Evolutionary conservation across 805 yeast species (phyloP).

Genomic region (Teunomyces aglyptinius): DNA sequence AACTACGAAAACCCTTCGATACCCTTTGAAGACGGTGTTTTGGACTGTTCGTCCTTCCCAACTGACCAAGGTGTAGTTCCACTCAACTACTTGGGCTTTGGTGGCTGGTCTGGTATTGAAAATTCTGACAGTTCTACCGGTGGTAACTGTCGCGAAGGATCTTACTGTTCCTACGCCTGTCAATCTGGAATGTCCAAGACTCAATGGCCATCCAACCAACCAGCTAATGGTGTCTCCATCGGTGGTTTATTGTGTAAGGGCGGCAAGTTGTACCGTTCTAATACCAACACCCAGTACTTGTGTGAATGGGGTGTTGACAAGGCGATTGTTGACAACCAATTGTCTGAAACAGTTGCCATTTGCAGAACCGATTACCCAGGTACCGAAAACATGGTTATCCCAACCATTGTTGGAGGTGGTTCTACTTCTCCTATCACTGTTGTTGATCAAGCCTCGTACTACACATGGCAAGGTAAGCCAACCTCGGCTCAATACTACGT

Average conservation of each 20-base stretch:
- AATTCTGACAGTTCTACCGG: constrained; percentile 58
- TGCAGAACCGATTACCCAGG: constrained; percentile 99
- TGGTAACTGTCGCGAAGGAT: constrained; percentile 78
- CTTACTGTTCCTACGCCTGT: constrained; percentile 96
- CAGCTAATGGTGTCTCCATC: constrained; percentile 82
- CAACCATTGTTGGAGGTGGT: constrained; percentile 80
- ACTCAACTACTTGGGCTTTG: constrained; percentile 67
- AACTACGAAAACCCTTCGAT: constrained; percentile 56
- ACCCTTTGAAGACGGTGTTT: constrained; percentile 69
- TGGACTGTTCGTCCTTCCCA: constrained; percentile 70
- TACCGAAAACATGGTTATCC: constrained; percentile 96
- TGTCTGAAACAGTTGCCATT: constrained; percentile 69
- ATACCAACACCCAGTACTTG: constrained; percentile 61
- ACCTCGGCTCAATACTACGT: constrained; percentile 98
- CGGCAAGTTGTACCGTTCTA: constrained; percentile 83
- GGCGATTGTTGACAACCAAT: constrained; percentile 66
- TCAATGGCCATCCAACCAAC: constrained; percentile 93
- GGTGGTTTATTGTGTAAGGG: constrained; percentile 88
- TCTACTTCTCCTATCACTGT: constrained; percentile 64
- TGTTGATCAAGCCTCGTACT: constrained; percentile 76
- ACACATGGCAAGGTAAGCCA: constrained; percentile 71
- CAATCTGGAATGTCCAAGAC: constrained; percentile 99
- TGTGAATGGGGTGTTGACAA: constrained; percentile 84
- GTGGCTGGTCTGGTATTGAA: constrained; percentile 82
- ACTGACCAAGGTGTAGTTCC: constrained; percentile 81